Conservation (phyloP, 1,139 yeast species). For the Blastobotrys raffinosifermentans region DNA sequence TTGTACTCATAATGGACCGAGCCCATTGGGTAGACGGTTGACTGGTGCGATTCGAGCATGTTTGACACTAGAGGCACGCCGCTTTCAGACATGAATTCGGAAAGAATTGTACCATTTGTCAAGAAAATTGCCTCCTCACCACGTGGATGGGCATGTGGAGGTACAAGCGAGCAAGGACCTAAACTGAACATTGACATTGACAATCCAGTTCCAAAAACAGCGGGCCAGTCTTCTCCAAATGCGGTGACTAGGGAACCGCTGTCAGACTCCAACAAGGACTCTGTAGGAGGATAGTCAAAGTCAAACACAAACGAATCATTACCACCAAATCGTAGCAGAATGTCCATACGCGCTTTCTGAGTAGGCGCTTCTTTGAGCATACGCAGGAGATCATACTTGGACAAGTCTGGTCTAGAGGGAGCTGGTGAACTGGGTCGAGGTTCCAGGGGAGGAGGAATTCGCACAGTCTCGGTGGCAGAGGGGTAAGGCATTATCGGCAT, state of each 20-base stretch:
- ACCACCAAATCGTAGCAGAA: constrained; percentile 17
- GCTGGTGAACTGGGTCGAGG: too few relatives aligned
- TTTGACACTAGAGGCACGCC: constrained; percentile 17
- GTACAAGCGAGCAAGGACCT: constrained; percentile 22
- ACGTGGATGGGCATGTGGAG: constrained; percentile 22
- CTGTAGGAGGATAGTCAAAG: constrained; percentile 19
- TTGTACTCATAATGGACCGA: constrained; percentile 19
- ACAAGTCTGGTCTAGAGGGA: background rate
- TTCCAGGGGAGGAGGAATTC: too few relatives aligned
- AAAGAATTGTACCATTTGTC: constrained; percentile 16
- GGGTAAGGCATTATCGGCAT: too few relatives aligned
- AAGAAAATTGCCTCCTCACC: constrained; percentile 22
- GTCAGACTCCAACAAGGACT: constrained; percentile 11
- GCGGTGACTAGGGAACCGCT: constrained; percentile 21
- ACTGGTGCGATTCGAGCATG: constrained; percentile 13
- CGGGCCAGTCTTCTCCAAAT: constrained; percentile 21
- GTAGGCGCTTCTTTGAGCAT: constrained; percentile 14
- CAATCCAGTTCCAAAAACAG: constrained; percentile 18
- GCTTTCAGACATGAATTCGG: constrained; percentile 19
- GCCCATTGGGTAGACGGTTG: constrained; percentile 20
- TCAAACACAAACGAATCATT: constrained; percentile 20
- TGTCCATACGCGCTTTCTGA: constrained; percentile 13
- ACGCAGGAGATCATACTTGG: constrained; percentile 4
- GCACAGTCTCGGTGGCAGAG: too few relatives aligned
- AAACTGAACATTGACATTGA: constrained; percentile 17